Base-by-base conservation (phyloP, 1,139 yeast genomes). In the Pichia sp. region DNA sequence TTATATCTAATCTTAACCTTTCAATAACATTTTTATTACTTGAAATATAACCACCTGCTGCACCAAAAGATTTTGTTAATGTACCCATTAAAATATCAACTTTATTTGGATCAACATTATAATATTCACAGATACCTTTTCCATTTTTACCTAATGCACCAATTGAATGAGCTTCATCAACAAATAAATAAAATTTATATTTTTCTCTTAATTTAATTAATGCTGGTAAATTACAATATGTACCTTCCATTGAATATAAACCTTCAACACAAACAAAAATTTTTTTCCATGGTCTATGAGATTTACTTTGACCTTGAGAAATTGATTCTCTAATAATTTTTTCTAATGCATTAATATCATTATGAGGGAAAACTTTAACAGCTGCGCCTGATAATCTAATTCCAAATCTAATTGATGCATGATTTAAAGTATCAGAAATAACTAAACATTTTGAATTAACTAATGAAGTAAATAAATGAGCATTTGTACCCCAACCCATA, bases 111-210 rank as follows among this genome's bases (percentile, higher is more conserved):
- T 80, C 77, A 46, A 92, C 77, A 40, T 82, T 82, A 62, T 85
- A 92, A 66, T 87, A 87, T 63, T 94, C 97, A 68, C 97, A 90
- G 33, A 92, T 83, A 60, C 99, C 99, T 60, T 87, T 80, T 42
- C 98, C 98, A 41, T 69, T 67, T 35, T 95, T 94, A 29, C 99
- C 99, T 66, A 92, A 75, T 9, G 98, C 98, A 60, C 99, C 99
- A 60, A 94, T 84, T 4, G 97, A 90, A 64, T 92, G 99, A 22
- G 98, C 98, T 66, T 92, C 99, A 63, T 92, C 99, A 51, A 94
- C 86, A 61, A 86, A 92, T 48, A 92, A 69, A 61, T 87, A 87
- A 60, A 92, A 85, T 61, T 89, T 89, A 70, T 94, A 92, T 63
- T 85, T 86, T 42, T 87, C 77, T 58, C 86, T 84, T 54, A 92